Evolutionary conservation across 2,329 filamentous ascomycete species (phyloP).

Genomic region (Cytospora schulzeri): DNA sequence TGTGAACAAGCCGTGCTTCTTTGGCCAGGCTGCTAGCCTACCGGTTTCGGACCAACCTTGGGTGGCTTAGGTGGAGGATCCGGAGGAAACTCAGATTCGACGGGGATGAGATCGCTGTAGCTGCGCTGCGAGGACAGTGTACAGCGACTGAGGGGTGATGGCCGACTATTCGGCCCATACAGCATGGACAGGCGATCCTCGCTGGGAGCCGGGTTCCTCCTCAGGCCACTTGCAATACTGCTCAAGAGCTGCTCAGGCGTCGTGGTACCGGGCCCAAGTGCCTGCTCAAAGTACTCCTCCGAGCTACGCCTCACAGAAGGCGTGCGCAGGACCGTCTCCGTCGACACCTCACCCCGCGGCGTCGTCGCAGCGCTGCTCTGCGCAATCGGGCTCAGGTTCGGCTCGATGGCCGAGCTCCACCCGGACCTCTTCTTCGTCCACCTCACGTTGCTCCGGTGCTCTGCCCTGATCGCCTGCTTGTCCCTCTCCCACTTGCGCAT

Average conservation of each 20-base stretch:
- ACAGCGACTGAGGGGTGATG: not conserved
- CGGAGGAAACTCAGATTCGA: constrained; percentile 36
- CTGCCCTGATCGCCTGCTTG: constrained; percentile 42
- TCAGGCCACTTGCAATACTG: not conserved
- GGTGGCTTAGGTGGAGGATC: constrained; percentile 35
- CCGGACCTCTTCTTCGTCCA: constrained; percentile 50
- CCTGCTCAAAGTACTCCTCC: not conserved
- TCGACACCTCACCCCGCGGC: constrained; percentile 29
- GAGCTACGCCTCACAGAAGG: constrained; percentile 18
- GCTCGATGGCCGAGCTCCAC: constrained; percentile 56
- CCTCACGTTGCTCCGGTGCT: constrained; percentile 38
- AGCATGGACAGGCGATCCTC: not conserved
- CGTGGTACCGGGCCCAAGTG: not conserved
- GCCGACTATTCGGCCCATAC: constrained; percentile 4
- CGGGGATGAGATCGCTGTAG: constrained; percentile 44
- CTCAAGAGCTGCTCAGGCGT: not conserved
- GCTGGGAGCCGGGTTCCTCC: not conserved
- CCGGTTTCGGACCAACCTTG: constrained; percentile 34
- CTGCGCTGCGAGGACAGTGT: constrained; percentile 29
- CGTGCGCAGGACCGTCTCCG: constrained; percentile 23
- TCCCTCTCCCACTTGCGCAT: constrained; percentile 47
- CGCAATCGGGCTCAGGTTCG: constrained; percentile 51
- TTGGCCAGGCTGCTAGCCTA: constrained; percentile 16
- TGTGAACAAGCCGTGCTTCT: not conserved
- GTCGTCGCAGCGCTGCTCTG: constrained; percentile 37